Conservation (phyloP, 179 eudicot species). For the Silene vulgaris region DNA sequence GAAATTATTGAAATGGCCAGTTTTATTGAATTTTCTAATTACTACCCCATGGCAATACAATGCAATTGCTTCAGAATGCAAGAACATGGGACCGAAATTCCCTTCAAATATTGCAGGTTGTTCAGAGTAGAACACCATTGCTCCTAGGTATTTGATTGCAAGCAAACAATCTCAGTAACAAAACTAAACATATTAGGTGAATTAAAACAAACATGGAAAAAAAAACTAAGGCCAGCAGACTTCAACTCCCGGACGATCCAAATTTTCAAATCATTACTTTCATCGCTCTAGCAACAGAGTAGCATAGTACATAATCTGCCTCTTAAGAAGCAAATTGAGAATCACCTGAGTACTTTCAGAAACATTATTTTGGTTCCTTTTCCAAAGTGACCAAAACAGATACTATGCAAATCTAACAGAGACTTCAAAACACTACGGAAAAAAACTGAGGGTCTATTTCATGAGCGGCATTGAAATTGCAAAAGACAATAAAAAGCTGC, state of each 20-base stretch:
- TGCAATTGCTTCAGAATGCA: neutral
- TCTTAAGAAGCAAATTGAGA: neutral
- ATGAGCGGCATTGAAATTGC: too few species aligned
- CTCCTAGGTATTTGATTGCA: neutral
- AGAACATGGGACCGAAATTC: neutral
- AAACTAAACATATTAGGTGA: neutral
- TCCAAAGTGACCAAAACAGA: too few species aligned
- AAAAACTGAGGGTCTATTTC: too few species aligned
- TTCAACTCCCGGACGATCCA: neutral
- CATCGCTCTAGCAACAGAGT: neutral
- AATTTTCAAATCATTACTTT: neutral
- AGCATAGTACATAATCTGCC: neutral
- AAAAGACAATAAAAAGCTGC: too few species aligned
- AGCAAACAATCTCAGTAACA: neutral
- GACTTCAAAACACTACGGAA: too few species aligned
- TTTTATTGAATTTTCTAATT: neutral
- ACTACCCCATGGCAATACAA: neutral
- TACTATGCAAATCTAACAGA: too few species aligned
- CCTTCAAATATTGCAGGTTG: neutral
- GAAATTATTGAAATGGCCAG: too few species aligned
- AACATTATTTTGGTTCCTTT: too few species aligned
- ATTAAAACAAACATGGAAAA: too few species aligned
- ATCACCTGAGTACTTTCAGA: neutral
- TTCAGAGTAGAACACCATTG: neutral
- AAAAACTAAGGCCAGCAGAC: too few species aligned